These are phyloP conservation scores for Sinapis alba DNA, from an alignment of 441 rosid species.

Conservation along the genomic window DNA sequence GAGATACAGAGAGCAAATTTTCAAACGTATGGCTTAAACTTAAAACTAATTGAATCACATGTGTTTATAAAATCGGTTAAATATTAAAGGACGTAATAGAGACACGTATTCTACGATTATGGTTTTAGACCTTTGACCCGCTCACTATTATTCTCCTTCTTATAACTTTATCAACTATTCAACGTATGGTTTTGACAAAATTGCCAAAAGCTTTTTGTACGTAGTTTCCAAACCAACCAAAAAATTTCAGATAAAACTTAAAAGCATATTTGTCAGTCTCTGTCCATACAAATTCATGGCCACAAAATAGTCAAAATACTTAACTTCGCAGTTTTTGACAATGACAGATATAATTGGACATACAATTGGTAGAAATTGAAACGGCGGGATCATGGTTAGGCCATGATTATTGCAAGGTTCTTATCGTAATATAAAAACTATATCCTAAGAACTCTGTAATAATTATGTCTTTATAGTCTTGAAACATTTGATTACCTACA, in stretches of 20 bases:
- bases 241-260: slow-evolving; percentile 3
- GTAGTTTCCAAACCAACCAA: slow-evolving; percentile 11
- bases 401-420: too few relatives aligned
- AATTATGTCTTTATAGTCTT: too few relatives aligned
- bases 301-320: not conserved
- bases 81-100: slow-evolving; percentile 10
- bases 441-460: too few relatives aligned
- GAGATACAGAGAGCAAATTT: not conserved
- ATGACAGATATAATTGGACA: not conserved
- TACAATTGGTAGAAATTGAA: not conserved
- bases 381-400: not conserved
- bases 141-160: slow-evolving; percentile 5
- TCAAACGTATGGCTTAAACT: slow-evolving; percentile 19
- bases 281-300: slow-evolving; percentile 13
- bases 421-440: too few relatives aligned
- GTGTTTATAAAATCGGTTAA: not conserved
- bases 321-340: not conserved
- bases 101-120: slow-evolving; percentile 19
- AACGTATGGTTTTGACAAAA: slow-evolving; percentile 7
- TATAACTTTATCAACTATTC: not conserved
- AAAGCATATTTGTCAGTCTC: not conserved
- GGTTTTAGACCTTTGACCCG: slow-evolving; percentile 11
- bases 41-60: slow-evolving; percentile 1
- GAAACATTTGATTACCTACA: not conserved
- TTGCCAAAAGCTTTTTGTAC: slow-evolving; percentile 2